Percentiles rank a stretch among this genome's conserved stretches.
Evolutionary conservation across 2,329 filamentous ascomycete genomes (phyloP).

Genomic region (Leptographium lundbergii): DNA sequence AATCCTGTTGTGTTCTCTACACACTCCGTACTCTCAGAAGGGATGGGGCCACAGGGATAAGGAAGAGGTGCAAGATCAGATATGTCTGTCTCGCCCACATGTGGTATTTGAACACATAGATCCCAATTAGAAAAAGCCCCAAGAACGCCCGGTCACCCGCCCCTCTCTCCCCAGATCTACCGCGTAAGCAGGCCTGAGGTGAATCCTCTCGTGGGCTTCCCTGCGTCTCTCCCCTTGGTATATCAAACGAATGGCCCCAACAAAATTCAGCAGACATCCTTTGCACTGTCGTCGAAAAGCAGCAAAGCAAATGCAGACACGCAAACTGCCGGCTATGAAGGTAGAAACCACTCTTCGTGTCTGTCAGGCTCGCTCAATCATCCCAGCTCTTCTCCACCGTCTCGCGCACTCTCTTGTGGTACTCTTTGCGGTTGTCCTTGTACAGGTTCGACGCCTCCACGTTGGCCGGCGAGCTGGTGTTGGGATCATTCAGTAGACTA

Average conservation of each 20-base stretch:
- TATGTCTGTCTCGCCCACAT: background rate
- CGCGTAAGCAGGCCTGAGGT: background rate
- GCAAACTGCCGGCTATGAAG: background rate
- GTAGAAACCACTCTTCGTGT: no score
- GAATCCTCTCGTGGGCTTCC: background rate
- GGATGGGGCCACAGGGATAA: no score
- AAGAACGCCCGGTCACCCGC: background rate
- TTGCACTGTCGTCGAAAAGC: background rate
- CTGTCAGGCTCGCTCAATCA: constrained; percentile 39
- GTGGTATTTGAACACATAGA: background rate
- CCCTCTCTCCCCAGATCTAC: no score
- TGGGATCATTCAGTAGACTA: constrained; percentile 92
- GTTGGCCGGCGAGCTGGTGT: constrained; percentile 95
- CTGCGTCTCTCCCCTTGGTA: background rate
- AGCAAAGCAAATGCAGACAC: background rate
- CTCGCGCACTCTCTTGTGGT: constrained; percentile 86
- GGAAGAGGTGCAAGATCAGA: background rate
- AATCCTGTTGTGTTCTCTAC: background rate
- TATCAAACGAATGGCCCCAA: background rate
- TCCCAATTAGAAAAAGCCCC: background rate
- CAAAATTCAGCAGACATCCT: background rate
- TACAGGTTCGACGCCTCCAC: constrained; percentile 97
- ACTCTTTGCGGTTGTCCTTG: constrained; percentile 95
- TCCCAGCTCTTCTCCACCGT: constrained; percentile 99
- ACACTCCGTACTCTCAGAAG: background rate